Evolutionary conservation across 192 early-diverging fungal species (phyloP), one percentile per base, ranked within the genome.

Genomic region (Gigaspora rosea): DNA sequence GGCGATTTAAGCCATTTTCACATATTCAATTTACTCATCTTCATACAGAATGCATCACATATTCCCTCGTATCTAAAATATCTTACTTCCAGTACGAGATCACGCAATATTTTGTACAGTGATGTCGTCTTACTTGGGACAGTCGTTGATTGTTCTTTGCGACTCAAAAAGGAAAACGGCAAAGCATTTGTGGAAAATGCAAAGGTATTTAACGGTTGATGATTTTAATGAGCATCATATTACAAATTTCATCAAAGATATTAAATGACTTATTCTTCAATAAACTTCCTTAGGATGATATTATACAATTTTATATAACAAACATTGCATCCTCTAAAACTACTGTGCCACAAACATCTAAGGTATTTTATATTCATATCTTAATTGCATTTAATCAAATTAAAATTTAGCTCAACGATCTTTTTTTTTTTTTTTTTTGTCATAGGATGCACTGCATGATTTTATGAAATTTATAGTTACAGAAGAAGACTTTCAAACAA

Each of bases 81-180:
- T 27, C 77, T 91, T 72, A 82, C 81, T 41, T 65, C 73, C 2
- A 84, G 79, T 48, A 65, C 82, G n/a, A 72, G 76, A 41, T 78
- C 82, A n/a, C 78, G 78, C 2, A 86, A 83, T 57, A 81, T 85
- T 62, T 76, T 82, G 10, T 85, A 83, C 61, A 80, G 74, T 18
- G 86, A 85, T 72, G 81, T 87, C 22, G 86, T 89, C 62, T 76
- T 94, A 36, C 73, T 93, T 20, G 91, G 92, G 46, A 90, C 86
- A 22, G 79, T 91, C 20, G 72, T 92, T 41, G 88, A 89, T 66
- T 76, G 82, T 4, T 85, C 90, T 32, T 73, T 88, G 72, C 88
- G 84, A 27, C 70, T 90, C 50, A 83, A 83, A 73, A 50, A 83
- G 12, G 80, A 76, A 7, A 48, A 77, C 13, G 58, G 75, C 12